These are phyloP conservation scores for Tripidium arundinaceum DNA, from an alignment of 202 grass and related monocot genomes.

Conservation along the genomic window DNA sequence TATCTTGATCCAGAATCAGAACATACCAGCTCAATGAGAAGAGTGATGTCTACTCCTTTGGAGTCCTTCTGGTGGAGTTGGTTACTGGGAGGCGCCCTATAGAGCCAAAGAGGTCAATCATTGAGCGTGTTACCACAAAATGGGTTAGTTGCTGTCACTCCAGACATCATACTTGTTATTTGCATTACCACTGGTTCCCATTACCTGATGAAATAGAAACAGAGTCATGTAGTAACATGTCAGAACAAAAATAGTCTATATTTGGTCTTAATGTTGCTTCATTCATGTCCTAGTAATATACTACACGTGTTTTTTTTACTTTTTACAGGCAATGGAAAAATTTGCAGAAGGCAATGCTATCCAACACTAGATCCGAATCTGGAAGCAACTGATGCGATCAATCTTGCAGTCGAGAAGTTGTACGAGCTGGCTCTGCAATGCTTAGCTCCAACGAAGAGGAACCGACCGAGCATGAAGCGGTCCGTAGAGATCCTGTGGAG, in stretches of 20 bases:
- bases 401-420: slow-evolving; percentile 68
- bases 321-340: slow-evolving; percentile 66
- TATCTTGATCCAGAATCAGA: slow-evolving; percentile 85
- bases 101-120: slow-evolving; percentile 48
- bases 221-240: background rate
- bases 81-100: slow-evolving; percentile 75
- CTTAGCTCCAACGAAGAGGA: slow-evolving; percentile 54
- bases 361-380: slow-evolving; percentile 70
- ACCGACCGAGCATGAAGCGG: slow-evolving; percentile 66
- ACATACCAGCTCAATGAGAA: slow-evolving; percentile 79
- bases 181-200: background rate
- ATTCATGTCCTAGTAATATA: background rate
- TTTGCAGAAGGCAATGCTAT: slow-evolving; percentile 64
- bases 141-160: slow-evolving; percentile 55
- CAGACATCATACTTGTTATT: background rate
- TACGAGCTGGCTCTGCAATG: slow-evolving; percentile 68
- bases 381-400: slow-evolving; percentile 42
- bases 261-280: background rate
- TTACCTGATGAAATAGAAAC: background rate
- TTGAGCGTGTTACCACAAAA: slow-evolving; percentile 64
- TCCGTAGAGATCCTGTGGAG: slow-evolving; percentile 80
- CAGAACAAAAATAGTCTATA: background rate
- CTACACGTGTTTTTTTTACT: background rate
- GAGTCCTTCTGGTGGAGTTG: slow-evolving; percentile 79
- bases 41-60: slow-evolving; percentile 92